Evolutionary conservation across 495 filamentous ascomycete species (phyloP), one percentile per base, ranked within the genome.

Genomic region (Xylaria flabelliformis): DNA sequence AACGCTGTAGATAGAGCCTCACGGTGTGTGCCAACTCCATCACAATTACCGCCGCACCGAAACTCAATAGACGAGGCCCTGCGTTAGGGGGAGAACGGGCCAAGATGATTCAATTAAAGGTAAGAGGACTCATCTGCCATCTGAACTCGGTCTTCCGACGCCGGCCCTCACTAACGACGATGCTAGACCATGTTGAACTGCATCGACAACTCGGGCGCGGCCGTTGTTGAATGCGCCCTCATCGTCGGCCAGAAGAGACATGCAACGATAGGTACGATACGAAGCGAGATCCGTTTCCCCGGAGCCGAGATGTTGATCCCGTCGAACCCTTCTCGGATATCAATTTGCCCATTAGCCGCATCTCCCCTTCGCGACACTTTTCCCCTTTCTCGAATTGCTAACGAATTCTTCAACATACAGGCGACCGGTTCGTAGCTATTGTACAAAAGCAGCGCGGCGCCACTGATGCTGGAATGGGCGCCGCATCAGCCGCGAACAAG

Each of bases 161-260:
- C 42, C n/a, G 13, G 36, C 17, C n/a, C 7, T 8, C 32, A 64
- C 24, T 50, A 29, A 32, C 13, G 9, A 29, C 46, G 36, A 69
- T 70, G n/a, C 26, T 80, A 99, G 97, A 93, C 95, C 83, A 92
- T 99, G 91, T 88, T 98, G 73, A 98, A 94, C 81, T 98, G 97
- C 90, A 98, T 99, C 90, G 97, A 99, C 91, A 99, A 99, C 88
- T 98, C 97, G 63, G 97, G 97, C 79, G 97, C 97, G 77, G 95
- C 97, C 71, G 83, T 99, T 75, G 97, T 98, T 84, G 97, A 99
- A 84, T 99, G 97, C 84, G 92, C 93, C 78, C 90, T 93, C 79
- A 92, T 98, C 59, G 82, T 98, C 75, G 92, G 92, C 80, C 95
- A 95, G 88, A 97, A 97, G 84, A 86, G 91, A 69, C 87, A 91